Evolutionary conservation across 441 rosid genomes (phyloP).

Genomic region (Hura crepitans): DNA sequence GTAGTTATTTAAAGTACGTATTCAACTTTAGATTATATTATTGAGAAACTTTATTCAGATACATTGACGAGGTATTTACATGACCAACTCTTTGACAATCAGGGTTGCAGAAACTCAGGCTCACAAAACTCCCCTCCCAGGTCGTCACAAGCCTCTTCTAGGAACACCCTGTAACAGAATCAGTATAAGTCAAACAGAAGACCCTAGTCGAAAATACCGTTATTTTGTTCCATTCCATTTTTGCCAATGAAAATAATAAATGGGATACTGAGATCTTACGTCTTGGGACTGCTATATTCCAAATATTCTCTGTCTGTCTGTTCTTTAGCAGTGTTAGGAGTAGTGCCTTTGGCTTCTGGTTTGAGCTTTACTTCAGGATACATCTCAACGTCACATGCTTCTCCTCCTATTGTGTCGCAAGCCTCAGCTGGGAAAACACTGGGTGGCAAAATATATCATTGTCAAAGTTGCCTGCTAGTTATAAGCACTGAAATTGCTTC

Average conservation of each 20-base stretch:
- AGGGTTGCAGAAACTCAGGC: slow-evolving; percentile 26
- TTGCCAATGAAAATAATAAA: slow-evolving; percentile 2
- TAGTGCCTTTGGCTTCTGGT: slow-evolving; percentile 25
- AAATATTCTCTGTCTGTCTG: slow-evolving; percentile 43
- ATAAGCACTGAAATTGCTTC: too few species aligned
- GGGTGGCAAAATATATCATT: neutral
- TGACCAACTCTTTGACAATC: neutral
- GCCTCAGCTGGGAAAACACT: slow-evolving; percentile 64
- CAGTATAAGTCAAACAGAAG: neutral
- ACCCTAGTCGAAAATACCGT: neutral
- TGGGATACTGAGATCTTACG: slow-evolving; percentile 29
- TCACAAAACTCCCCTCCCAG: slow-evolving; percentile 60
- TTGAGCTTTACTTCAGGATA: slow-evolving; percentile 50
- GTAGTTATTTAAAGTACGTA: neutral
- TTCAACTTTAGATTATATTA: neutral
- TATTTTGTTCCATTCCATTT: neutral
- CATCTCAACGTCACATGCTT: slow-evolving; percentile 48
- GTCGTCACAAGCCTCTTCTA: slow-evolving; percentile 55
- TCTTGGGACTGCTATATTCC: slow-evolving; percentile 42
- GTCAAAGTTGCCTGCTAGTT: neutral
- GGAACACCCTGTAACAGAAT: slow-evolving; percentile 38
- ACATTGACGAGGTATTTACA: neutral
- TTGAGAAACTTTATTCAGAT: slow-evolving; percentile 5
- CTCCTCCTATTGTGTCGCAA: slow-evolving; percentile 56
- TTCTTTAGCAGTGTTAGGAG: slow-evolving; percentile 27